phyloP scores from a whole-genome alignment of 1,284 basidiomycete species.

The Cryptococcus hybrid region DNA sequence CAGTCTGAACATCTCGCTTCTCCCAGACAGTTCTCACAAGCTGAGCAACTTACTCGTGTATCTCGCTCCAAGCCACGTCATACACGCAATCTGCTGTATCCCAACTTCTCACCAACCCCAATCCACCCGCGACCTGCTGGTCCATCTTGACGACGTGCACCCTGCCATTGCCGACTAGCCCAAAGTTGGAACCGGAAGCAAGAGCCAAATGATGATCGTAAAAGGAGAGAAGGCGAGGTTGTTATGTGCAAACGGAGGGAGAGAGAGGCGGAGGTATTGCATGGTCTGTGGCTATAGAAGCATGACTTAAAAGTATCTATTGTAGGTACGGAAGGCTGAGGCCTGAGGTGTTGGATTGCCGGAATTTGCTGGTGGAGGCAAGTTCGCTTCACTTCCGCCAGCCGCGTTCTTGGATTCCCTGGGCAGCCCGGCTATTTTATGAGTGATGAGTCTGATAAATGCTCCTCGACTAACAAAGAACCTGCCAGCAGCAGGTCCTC shows the following conservation, averaged over 20 bases:
- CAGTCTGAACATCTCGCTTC: conserved; percentile 26
- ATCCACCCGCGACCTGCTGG: conserved; percentile 43
- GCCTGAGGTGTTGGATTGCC: too few species aligned
- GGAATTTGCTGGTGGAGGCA: too few species aligned
- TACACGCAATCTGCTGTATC: conserved; percentile 93
- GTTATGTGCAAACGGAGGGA: conserved; percentile 86
- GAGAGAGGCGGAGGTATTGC: conserved; percentile 41
- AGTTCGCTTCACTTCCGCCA: too few species aligned
- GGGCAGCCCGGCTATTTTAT: too few species aligned
- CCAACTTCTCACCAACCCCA: conserved; percentile 69
- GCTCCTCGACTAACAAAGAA: too few species aligned
- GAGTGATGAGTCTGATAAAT: too few species aligned
- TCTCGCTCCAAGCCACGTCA: conserved; percentile 88
- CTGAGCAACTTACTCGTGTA: conserved; percentile 69
- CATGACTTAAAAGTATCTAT: too few species aligned
- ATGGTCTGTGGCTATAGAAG: background rate
- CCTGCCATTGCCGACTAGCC: conserved; percentile 90
- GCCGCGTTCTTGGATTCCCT: too few species aligned
- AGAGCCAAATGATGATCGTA: conserved; percentile 76
- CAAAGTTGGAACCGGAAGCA: conserved; percentile 90
- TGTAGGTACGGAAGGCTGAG: too few species aligned
- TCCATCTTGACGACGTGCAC: conserved; percentile 66
- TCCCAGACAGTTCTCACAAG: conserved; percentile 40
- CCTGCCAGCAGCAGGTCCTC: too few species aligned
- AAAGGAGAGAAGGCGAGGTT: conserved; percentile 89